These are phyloP conservation scores for Paecilomyces fulvus DNA, from an alignment of 2,329 filamentous ascomycete genomes.

Conservation along the genomic window DNA sequence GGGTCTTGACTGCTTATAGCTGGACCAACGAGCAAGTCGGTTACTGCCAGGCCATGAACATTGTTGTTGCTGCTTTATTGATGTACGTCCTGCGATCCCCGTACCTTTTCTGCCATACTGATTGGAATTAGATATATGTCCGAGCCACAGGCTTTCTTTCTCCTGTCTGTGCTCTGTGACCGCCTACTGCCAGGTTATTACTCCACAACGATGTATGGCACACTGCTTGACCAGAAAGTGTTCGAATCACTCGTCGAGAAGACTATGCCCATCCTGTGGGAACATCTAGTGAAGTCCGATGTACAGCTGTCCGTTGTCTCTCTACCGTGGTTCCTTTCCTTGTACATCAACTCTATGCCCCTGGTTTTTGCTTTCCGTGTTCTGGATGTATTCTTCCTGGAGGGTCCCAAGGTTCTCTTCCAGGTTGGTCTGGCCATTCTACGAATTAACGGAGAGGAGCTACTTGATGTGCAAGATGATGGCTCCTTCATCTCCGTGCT, in stretches of 20 bases:
- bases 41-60: conserved; percentile 99
- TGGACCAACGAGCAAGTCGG: conserved; percentile 94
- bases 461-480: conserved; percentile 87
- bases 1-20: conserved; percentile 93
- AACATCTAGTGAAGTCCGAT: conserved; percentile 93
- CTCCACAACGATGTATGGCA: conserved; percentile 98
- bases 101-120: conserved; percentile 6
- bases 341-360: conserved; percentile 99
- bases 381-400: conserved; percentile 94
- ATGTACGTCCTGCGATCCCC: conserved; percentile 49
- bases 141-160: conserved; percentile 88
- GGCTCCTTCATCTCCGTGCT: conserved; percentile 94
- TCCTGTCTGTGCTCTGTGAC: conserved; percentile 85
- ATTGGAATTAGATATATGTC: conserved; percentile 69
- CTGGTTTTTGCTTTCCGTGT: conserved; percentile 95
- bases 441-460: conserved; percentile 90
- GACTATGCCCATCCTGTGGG: conserved; percentile 97
- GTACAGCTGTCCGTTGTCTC: conserved; percentile 97
- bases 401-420: conserved; percentile 94
- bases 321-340: conserved; percentile 91
- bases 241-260: conserved; percentile 98
- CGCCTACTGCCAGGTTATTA: conserved; percentile 93
- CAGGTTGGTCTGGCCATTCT: conserved; percentile 96
- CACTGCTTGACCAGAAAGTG: conserved; percentile 88
- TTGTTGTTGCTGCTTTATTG: conserved; percentile 91